A percentile compares a stretch with the other conserved stretches of the same genome.
Conservation (phyloP, 169 alveolate genomes). For the Cryptosporidium andersoni region DNA sequence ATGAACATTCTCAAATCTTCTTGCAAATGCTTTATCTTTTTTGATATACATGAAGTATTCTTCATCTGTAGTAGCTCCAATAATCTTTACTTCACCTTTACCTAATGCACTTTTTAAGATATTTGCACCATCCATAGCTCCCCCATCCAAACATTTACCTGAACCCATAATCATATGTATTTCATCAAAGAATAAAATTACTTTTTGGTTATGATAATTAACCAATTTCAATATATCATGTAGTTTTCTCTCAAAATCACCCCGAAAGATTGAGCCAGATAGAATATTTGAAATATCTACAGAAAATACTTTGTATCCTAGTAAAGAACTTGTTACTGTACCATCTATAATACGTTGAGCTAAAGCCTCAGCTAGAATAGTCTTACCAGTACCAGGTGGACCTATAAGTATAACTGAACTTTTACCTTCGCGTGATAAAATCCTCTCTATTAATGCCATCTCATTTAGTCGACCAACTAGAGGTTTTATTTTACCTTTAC, state of each 20-base stretch:
- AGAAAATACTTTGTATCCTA: conserved; percentile 19
- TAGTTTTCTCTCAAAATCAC: background rate
- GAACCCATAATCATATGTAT: background rate
- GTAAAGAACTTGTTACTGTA: background rate
- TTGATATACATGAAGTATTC: background rate
- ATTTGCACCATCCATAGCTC: conserved; percentile 1
- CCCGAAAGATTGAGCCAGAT: background rate
- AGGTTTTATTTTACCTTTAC: background rate
- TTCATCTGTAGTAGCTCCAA: background rate
- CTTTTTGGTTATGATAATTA: conserved; percentile 5
- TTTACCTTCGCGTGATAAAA: conserved; percentile 12
- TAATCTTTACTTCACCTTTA: conserved; percentile 9
- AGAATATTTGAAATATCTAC: background rate
- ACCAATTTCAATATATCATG: background rate
- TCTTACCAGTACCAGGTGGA: background rate
- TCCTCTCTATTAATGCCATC: conserved; percentile 4
- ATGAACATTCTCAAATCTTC: background rate
- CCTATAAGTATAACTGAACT: conserved; percentile 39
- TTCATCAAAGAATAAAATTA: conserved; percentile 23
- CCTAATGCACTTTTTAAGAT: background rate
- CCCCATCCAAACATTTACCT: background rate
- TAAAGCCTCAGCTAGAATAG: conserved; percentile 3
- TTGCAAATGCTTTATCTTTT: background rate
- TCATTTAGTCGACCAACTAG: conserved; percentile 17
- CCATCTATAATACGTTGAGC: conserved; percentile 14